Conservation (phyloP, 371 early-diverging fungal species). For the Rhizopus stolonifer region DNA sequence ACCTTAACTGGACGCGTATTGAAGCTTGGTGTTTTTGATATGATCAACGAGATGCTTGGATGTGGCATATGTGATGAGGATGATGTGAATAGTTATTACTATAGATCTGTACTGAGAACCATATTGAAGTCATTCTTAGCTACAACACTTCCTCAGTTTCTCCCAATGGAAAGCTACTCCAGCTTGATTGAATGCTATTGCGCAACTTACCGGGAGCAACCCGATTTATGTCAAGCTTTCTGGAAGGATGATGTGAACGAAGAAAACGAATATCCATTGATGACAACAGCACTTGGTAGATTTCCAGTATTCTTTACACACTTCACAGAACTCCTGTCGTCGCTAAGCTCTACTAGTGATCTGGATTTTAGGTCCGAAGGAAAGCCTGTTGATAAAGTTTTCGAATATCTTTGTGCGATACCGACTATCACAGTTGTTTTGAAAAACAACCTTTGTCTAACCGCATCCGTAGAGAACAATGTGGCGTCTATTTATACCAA, state of each 20-base stretch:
- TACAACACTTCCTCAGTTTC: constrained; percentile 24
- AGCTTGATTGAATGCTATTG: constrained; percentile 25
- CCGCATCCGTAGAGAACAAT: constrained; percentile 7
- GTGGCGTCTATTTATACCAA: constrained; percentile 5
- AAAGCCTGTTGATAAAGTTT: constrained; percentile 20
- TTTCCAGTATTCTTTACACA: constrained; percentile 36
- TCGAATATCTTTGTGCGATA: constrained; percentile 26
- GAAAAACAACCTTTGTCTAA: constrained; percentile 10
- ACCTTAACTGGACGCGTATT: constrained; percentile 35
- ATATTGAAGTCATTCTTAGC: constrained; percentile 35
- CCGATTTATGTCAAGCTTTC: constrained; percentile 27
- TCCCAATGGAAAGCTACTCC: constrained; percentile 29
- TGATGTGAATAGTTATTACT: constrained; percentile 30
- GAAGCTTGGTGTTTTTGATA: constrained; percentile 35
- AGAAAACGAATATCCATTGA: constrained; percentile 19
- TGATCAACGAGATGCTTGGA: constrained; percentile 15
- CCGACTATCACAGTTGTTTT: constrained; percentile 26
- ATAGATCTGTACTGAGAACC: constrained; percentile 21
- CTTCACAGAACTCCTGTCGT: constrained; percentile 28
- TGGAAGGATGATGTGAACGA: constrained; percentile 29
- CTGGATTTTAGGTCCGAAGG: not conserved
- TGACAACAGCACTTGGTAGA: constrained; percentile 27
- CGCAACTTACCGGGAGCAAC: constrained; percentile 26
- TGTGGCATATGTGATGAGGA: constrained; percentile 30
- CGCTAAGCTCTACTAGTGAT: constrained; percentile 21